A percentile compares a stretch with the other conserved stretches of the same genome.
Conservation (phyloP, 768 basidiomycete genomes). For the Boletus subparvulus region DNA sequence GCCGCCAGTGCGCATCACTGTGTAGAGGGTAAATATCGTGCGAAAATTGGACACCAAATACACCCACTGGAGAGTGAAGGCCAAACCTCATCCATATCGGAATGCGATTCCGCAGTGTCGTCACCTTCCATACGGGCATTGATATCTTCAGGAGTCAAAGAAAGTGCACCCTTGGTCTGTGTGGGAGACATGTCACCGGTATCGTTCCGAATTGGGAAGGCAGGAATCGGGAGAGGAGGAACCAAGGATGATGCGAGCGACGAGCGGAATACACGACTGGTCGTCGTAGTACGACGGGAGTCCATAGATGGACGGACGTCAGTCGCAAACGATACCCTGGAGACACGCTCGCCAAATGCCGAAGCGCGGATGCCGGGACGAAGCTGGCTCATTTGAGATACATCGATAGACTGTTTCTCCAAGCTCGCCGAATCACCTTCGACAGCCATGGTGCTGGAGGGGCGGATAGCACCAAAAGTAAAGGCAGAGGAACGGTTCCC, state of each 20-base stretch:
- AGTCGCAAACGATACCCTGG: conserved; percentile 70
- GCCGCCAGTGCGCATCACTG: conserved; percentile 73
- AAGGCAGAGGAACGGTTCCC: conserved; percentile 48
- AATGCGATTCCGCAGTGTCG: conserved; percentile 30
- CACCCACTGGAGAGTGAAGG: conserved; percentile 66
- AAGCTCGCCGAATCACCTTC: conserved; percentile 39
- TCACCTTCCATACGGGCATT: conserved; percentile 46
- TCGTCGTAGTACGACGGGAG: conserved; percentile 40
- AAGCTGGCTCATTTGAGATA: conserved; percentile 41
- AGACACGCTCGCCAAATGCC: conserved; percentile 48
- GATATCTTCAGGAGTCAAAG: conserved; percentile 62
- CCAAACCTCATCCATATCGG: conserved; percentile 57
- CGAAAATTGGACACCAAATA: background rate
- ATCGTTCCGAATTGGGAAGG: conserved; percentile 23
- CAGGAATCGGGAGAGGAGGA: conserved; percentile 40
- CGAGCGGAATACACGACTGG: conserved; percentile 46
- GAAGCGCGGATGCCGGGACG: conserved; percentile 57
- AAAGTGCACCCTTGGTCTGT: conserved; percentile 41
- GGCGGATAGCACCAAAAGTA: conserved; percentile 56
- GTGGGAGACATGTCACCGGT: conserved; percentile 41
- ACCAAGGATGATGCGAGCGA: conserved; percentile 41
- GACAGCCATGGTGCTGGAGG: conserved; percentile 43
- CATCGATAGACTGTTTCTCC: conserved; percentile 43
- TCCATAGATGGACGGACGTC: conserved; percentile 51
- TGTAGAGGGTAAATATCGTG: conserved; percentile 7